Evolutionary conservation across 208 protist species (phyloP), one percentile per base, ranked within the genome.

Genomic region (Leishmania gerbilli): DNA sequence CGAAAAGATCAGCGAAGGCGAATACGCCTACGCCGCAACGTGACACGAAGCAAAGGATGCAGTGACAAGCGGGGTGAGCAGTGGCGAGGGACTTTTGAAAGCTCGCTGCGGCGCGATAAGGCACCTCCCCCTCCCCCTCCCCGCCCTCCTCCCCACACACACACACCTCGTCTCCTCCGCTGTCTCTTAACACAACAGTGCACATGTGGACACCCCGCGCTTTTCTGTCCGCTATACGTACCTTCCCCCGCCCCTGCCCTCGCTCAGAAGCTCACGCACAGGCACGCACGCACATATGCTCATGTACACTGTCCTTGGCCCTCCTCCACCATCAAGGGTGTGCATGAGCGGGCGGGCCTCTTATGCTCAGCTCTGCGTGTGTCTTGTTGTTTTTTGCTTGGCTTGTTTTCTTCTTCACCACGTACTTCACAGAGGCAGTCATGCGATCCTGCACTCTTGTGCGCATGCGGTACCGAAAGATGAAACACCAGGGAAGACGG

Each of bases 1-100:
- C 85, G 91, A 95, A 60, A 93, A 91, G 69, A 74, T 87, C 1
- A 79, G 62, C n/a, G 89, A 92, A 13, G 94, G 89, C 15, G 69
- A 77, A 72, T 95, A 93, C 79, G 55, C 24, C 7, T 77, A 77
- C 74, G 74, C 74, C 34, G 24, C 34, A 9, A 3, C 27, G n/a
- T 76, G 69, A 74, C 42, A 34, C 24, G 69, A 3, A 37, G 56
- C 9, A 75, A 75, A 40, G 24, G 31, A 21, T 5, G 3, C 31
- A 5, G 31, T 19, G 47, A 13, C 58, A n/a, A 75, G n/a, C 17
- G 47, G 19, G 21, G 67, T 27, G 47, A 68, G 17, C 1, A 40
- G 62, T 68, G 62, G 15, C 31, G 0, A 40, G 5, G 4, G 31
- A 4, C 62, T 13, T 17, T 15, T 31, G 31, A 21, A 19, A 68